These are phyloP conservation scores for Myrica gale DNA, from an alignment of 306 rosid genomes.

Conservation along the genomic window DNA sequence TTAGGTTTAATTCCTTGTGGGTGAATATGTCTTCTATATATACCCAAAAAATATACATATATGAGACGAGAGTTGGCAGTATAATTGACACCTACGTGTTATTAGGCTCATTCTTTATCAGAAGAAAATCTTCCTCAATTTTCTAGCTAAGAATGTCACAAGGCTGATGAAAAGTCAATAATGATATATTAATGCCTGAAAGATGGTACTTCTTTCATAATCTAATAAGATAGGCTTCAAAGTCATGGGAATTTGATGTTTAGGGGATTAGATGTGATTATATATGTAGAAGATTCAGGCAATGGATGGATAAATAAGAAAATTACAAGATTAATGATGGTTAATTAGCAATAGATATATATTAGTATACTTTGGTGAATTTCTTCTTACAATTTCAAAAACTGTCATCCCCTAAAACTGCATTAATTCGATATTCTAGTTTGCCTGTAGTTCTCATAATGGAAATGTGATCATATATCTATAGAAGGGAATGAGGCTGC, in stretches of 20 bases:
- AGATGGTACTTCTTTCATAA: conserved; percentile 7
- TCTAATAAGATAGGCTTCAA: neutral
- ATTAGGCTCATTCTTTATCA: conserved; percentile 4
- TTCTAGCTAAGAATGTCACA: conserved; percentile 30
- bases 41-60: conserved; percentile 24
- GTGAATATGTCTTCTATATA: conserved; percentile 9
- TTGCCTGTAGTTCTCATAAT: no score
- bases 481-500: no score
- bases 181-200: conserved; percentile 14
- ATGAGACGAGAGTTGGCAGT: conserved; percentile 18
- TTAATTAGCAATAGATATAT: no score
- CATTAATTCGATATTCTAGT: no score
- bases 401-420: no score
- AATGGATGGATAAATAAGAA: no score
- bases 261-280: neutral
- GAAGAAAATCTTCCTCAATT: conserved; percentile 34
- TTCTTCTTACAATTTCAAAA: no score
- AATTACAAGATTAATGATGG: no score
- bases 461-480: no score
- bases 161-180: conserved; percentile 33
- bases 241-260: neutral
- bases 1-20: conserved; percentile 15
- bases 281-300: no score
- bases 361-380: no score
- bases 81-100: conserved; percentile 6